A percentile compares a stretch with the other conserved stretches of the same genome.
These are phyloP conservation scores for Ascochyta lentis DNA, from an alignment of 2,329 filamentous ascomycete species.

Conservation along the genomic window DNA sequence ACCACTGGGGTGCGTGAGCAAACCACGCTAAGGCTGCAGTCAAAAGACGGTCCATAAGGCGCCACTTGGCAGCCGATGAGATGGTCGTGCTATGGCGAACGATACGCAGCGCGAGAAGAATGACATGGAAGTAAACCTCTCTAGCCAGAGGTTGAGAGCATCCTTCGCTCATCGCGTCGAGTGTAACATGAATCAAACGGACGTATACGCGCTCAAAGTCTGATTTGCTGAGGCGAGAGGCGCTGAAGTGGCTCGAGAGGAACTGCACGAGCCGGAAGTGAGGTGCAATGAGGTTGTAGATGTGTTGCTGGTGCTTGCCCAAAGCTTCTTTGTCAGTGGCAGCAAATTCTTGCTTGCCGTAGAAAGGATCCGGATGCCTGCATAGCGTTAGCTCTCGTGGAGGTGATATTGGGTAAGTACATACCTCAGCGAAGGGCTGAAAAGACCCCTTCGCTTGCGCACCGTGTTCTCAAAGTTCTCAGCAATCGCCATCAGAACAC, in stretches of 20 bases:
- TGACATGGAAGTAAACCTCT: constrained; percentile 88
- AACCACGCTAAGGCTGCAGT: constrained; percentile 93
- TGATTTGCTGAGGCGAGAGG: constrained; percentile 81
- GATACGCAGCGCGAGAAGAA: constrained; percentile 82
- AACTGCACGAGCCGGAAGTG: constrained; percentile 88
- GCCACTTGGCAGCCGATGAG: constrained; percentile 74
- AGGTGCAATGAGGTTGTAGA: constrained; percentile 84
- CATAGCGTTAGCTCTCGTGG: constrained; percentile 36
- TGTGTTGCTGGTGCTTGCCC: constrained; percentile 75
- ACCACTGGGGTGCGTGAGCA: constrained; percentile 82
- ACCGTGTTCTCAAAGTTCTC: constrained; percentile 91
- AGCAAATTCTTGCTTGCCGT: constrained; percentile 87
- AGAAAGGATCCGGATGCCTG: constrained; percentile 82
- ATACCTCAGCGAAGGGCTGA: constrained; percentile 72
- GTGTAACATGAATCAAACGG: constrained; percentile 78
- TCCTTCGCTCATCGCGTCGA: constrained; percentile 69
- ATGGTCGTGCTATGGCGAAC: constrained; percentile 72
- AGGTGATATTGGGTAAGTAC: constrained; percentile 29
- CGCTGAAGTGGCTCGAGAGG: constrained; percentile 92
- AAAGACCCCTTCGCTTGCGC: constrained; percentile 78
- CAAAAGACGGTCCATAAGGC: constrained; percentile 86
- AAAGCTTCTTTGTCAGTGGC: constrained; percentile 82
- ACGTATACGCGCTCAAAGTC: constrained; percentile 83
- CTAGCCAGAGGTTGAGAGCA: constrained; percentile 84
- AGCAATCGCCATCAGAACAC: constrained; percentile 84